These are phyloP conservation scores for Dictyostelium intermedium DNA, from an alignment of 78 protist genomes.

Conservation along the genomic window DNA sequence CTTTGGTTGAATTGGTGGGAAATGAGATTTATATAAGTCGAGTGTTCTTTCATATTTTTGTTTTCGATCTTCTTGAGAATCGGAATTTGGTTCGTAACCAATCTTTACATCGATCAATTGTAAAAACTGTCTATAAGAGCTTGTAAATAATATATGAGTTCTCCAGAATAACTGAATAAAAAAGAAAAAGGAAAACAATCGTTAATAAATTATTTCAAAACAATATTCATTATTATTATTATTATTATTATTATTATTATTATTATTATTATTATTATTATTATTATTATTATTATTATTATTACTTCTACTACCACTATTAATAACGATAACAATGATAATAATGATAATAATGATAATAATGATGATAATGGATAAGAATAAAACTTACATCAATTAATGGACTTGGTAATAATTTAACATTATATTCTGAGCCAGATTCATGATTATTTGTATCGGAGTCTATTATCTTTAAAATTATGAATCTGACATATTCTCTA, in stretches of 20 bases:
- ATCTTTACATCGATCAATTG: not conserved
- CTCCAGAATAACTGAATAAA: not conserved
- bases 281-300: not conserved
- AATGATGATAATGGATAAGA: no score
- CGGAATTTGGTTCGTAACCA: not conserved
- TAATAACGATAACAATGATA: not conserved
- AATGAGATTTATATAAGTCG: not conserved
- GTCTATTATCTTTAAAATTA: not conserved
- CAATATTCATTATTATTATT: no score
- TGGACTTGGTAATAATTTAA: constrained; percentile 1
- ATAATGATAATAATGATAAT: not conserved
- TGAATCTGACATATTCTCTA: constrained; percentile 7
- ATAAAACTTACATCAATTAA: not conserved
- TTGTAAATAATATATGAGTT: not conserved
- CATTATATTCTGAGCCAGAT: not conserved
- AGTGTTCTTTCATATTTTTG: not conserved
- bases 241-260: no score
- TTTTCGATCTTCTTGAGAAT: not conserved
- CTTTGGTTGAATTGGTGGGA: not conserved
- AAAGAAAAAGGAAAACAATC: not conserved
- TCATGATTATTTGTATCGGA: not conserved
- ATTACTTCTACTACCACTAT: not conserved
- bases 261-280: not conserved
- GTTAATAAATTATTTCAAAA: no score
- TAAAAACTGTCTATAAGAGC: not conserved